Evolutionary conservation across 2,329 filamentous ascomycete genomes (phyloP), one percentile per base, ranked within the genome.

Genomic region (Huntiella abstrusa): DNA sequence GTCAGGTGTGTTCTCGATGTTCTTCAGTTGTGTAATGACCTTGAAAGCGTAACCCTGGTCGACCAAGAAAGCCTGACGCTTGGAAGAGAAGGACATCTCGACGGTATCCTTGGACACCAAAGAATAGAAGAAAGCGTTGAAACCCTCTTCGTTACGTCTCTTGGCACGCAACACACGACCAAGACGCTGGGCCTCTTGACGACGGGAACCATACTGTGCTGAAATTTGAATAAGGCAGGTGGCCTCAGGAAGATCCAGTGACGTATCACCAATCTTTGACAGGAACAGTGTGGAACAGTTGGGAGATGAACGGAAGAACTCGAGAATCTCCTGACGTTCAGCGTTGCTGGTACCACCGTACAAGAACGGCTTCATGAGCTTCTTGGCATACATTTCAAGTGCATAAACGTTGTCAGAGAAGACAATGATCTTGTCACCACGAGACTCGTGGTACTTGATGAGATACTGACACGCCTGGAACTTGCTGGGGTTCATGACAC

Each of bases 21-120:
- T 91, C 56, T 87, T 80, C 5, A 98, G 70, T 57, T 93, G 85
- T 0, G 91, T 98, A 59, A 98, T 98, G 51, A 96, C 88, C 60
- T 96, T 96, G 71, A 98, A 98, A 0, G 91, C 88, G 59, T 98
- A 98, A 7, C 91, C 91, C 62, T 98, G 91, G 54, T 98, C 91
- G 16, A 98, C 87, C 1, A 98, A 69, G 65, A 98, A 98, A 1
- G 91, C 88, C 62, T 98, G 91, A 7, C 91, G 75, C 62, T 95
- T 96, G 3, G 86, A 87, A 0, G 88, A 95, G 61, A 94, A 98
- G 59, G 79, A 91, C 88, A 98, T 96, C 60, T 98, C 91, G 51
- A 87, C 80, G 0, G 91, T 98, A 58, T 98, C 91, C 60, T 96
- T 96, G 4, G 84, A 93, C 3, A 98, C 91, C 1, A 98, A 72